Conservation (phyloP, 495 filamentous ascomycete genomes). For the Hypoxylon intermedium region DNA sequence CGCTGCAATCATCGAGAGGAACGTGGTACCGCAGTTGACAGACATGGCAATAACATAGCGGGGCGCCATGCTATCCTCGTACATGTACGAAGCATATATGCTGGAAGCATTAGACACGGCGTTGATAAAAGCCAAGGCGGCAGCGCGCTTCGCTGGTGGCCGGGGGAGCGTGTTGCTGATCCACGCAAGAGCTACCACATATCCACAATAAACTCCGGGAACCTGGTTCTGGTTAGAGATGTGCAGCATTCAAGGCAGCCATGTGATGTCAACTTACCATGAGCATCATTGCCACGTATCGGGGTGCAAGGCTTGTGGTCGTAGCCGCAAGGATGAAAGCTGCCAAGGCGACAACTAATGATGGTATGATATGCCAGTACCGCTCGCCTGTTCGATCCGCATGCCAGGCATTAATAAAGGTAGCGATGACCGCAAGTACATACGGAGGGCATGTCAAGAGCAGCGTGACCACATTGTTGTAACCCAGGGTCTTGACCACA, state of each 20-base stretch:
- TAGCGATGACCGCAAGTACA: conserved; percentile 71
- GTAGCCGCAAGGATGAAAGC: conserved; percentile 80
- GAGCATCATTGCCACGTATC: conserved; percentile 85
- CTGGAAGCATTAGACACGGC: conserved; percentile 74
- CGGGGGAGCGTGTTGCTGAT: conserved; percentile 80
- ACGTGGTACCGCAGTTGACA: conserved; percentile 73
- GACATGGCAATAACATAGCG: conserved; percentile 71
- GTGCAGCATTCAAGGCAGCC: background rate
- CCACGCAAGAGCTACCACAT: conserved; percentile 78
- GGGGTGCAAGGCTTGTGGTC: conserved; percentile 66
- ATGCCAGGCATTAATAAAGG: conserved; percentile 77
- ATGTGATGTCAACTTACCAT: conserved; percentile 60
- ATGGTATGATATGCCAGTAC: conserved; percentile 76
- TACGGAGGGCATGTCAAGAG: conserved; percentile 81
- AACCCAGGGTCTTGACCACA: conserved; percentile 75
- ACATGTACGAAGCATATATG: conserved; percentile 81
- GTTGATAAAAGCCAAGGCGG: conserved; percentile 81
- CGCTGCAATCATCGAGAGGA: conserved; percentile 71
- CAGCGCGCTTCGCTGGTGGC: conserved; percentile 85
- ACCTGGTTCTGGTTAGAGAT: conserved; percentile 33
- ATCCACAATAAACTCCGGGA: conserved; percentile 68
- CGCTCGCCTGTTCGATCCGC: conserved; percentile 80
- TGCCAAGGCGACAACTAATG: conserved; percentile 70
- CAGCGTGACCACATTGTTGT: conserved; percentile 63
- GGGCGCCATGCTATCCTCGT: conserved; percentile 51